Evolutionary conservation across 805 yeast genomes (phyloP).

Genomic region (Huiozyma sinensis): DNA sequence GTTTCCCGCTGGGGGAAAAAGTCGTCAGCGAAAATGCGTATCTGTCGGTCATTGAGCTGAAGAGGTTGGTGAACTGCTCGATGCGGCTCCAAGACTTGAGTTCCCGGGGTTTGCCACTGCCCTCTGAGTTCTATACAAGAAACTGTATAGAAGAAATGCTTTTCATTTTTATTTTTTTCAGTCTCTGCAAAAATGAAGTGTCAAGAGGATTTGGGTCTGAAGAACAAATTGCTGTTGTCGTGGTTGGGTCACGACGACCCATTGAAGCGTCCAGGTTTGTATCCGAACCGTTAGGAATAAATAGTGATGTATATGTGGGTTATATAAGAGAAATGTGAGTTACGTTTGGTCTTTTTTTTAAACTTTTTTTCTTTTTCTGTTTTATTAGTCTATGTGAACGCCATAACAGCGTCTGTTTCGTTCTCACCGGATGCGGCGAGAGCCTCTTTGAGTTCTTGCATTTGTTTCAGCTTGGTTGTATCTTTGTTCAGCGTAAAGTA

Average conservation of each 20-base stretch:
- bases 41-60: constrained; percentile 77
- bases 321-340: too few species aligned
- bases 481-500: not conserved
- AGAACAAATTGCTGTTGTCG: too few species aligned
- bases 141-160: not conserved
- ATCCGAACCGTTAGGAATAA: too few species aligned
- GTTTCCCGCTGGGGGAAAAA: constrained; percentile 96
- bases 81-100: not conserved
- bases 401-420: not conserved
- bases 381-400: not conserved
- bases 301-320: too few species aligned
- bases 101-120: not conserved
- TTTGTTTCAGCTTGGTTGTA: not conserved
- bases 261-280: too few species aligned
- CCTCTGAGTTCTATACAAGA: not conserved
- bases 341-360: too few species aligned
- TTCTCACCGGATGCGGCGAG: not conserved
- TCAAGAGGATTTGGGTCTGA: too few species aligned
- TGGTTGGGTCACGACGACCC: too few species aligned
- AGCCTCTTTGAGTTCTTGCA: not conserved
- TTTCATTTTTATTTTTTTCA: too few species aligned
- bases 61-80: not conserved
- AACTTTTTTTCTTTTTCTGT: too few species aligned
- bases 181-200: too few species aligned
- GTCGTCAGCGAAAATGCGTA: constrained; percentile 95